Evolutionary conservation across 768 basidiomycete species (phyloP).

Genomic region (Rhizopogon sp.): DNA sequence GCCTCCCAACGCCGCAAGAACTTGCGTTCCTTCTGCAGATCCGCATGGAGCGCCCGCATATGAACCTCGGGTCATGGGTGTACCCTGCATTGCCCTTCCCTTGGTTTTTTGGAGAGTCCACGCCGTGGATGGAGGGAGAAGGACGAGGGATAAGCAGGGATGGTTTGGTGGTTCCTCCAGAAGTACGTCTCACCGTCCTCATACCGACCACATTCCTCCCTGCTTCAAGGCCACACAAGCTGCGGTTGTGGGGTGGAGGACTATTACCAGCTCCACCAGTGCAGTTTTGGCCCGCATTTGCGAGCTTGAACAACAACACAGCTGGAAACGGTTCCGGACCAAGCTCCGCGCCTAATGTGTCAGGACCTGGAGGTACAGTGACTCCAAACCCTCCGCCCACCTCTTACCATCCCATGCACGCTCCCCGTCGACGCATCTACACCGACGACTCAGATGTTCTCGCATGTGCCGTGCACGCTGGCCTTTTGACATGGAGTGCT

Average conservation of each 20-base stretch:
- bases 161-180: slow-evolving; percentile 17
- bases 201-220: slow-evolving; percentile 60
- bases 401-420: slow-evolving; percentile 14
- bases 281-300: slow-evolving; percentile 17
- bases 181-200: slow-evolving; percentile 43
- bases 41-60: slow-evolving; percentile 23
- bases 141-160: slow-evolving; percentile 9
- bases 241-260: slow-evolving; percentile 71
- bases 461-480: slow-evolving; percentile 64
- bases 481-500: slow-evolving; percentile 41
- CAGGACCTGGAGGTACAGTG: background rate
- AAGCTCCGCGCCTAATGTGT: slow-evolving; percentile 10
- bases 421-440: slow-evolving; percentile 52
- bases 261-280: slow-evolving; percentile 35
- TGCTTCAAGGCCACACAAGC: slow-evolving; percentile 43
- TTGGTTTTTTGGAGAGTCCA: slow-evolving; percentile 30
- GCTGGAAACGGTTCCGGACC: background rate
- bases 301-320: background rate
- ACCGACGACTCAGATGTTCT: slow-evolving; percentile 77
- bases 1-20: slow-evolving; percentile 28
- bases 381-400: slow-evolving; percentile 9
- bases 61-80: slow-evolving; percentile 23
- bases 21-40: slow-evolving; percentile 25
- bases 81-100: slow-evolving; percentile 28
- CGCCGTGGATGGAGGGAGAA: slow-evolving; percentile 19